Evolutionary conservation across 2,329 filamentous ascomycete genomes (phyloP), one percentile per base, ranked within the genome.

Genomic region (Venturiaceae sp.): DNA sequence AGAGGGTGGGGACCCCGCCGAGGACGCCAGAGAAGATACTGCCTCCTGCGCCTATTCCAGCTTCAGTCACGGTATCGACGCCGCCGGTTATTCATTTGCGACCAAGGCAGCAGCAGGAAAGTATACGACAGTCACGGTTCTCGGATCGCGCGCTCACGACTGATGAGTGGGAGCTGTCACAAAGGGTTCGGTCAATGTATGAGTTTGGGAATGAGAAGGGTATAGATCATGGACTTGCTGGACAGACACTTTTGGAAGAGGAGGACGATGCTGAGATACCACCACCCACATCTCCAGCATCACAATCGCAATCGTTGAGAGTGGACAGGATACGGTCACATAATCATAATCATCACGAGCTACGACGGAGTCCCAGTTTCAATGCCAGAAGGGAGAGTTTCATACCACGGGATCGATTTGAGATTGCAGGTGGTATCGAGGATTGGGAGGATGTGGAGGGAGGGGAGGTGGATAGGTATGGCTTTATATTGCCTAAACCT

Each of bases 121-220:
- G 44, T 26, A 26, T 50, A 16, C 44, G 44, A 6, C 44, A 50
- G 19, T 53, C 52, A 23, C 30, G 52, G 19, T 34, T 34, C 52
- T 34, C 32, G 30, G 32, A 34, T 53, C 52, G 52, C 6, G 76
- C 80, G 21, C 75, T 86, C 32, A 86, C 83, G n/a, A 73, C 81
- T 1, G 83, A 86, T 63, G 83, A 86, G 66, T 82, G 83, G 64
- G 78, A 80, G 66, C 72, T 85, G 60, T 85, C 83, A 33, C 78
- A 80, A 61, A 81, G 81, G 62, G 82, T 86, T 36, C 76, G 83
- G 32, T 74, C 81, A 62, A 85, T 85, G 82, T 86, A 85, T 66
- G 79, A 81, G 62, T 77, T 79, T 61, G 83, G 83, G 4, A 78
- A 83, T 58, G 82, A 84, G 61, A 76, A 75, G 33, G 78, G 80